Base-by-base conservation (phyloP, 768 basidiomycete species). In the Botryobasidium botryosum region DNA sequence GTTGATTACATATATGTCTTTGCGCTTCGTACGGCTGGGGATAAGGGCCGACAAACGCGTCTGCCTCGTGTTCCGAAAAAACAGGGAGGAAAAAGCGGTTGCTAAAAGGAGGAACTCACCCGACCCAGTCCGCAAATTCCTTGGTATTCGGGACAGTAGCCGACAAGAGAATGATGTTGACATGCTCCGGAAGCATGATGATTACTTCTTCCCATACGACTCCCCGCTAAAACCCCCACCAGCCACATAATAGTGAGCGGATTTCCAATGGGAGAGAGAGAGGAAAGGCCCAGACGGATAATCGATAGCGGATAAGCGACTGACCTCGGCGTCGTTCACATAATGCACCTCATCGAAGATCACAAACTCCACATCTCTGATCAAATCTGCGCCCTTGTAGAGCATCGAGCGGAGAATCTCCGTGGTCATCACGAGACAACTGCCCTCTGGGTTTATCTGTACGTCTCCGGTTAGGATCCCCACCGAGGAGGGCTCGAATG, bases 181-280 rank as follows among this genome's bases (percentile, higher is more conserved):
- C 83, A 61, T 99, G 92, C 52, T 97, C 94, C 0, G 94, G 94
- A 10, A 99, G 68, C 90, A 99, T 96, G 59, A 99, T 99, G 52
- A 99, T 99, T 23, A 99, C 92, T 63, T 99, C 92, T 62, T 99
- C 92, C 94, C 94, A 99, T 10, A 99, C 94, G 15, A 99, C 94
- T 32, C 94, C 94, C 57, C 94, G 72, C 92, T 96, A 12, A 2
- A 35, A 35, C 18, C 32, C 17, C 17, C 10, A 8, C 31, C 31
- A 33, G 8, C 10, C 31, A 33, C 31, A 33, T 17, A 33, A 33
- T 33, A 8, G 17, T 17, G 31, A 8, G 17, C 8, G 31, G 10
- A 33, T 8, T 33, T 17, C 10, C 31, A 33, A 17, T 33, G 10
- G 17, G 31, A 8, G 8, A 44, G 46, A 40, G 45, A 28, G 20